Evolutionary conservation across 805 yeast species (phyloP).

Genomic region (Myxozyma mucilagina): DNA sequence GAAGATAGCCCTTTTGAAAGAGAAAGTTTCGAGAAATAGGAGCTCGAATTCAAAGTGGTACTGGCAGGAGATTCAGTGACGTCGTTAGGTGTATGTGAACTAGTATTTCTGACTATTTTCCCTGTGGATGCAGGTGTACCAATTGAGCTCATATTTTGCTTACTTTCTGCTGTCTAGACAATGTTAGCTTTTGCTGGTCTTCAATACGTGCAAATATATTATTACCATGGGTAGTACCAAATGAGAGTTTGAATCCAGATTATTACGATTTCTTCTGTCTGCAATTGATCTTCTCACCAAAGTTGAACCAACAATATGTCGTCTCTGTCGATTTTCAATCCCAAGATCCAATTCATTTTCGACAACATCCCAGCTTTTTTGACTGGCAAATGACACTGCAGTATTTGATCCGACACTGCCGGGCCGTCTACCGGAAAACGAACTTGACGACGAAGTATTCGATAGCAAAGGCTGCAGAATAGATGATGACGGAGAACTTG

Average conservation of each 20-base stretch:
- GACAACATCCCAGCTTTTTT: too few species aligned
- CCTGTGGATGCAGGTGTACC: background rate
- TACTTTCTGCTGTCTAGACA: background rate
- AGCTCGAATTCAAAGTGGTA: background rate
- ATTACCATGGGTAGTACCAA: background rate
- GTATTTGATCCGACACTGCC: slow-evolving; percentile 7
- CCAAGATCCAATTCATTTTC: background rate
- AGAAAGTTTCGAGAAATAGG: background rate
- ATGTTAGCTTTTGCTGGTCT: background rate
- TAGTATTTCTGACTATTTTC: background rate
- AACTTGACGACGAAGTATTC: slow-evolving; percentile 11
- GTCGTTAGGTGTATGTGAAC: background rate
- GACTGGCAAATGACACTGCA: background rate
- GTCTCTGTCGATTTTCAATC: background rate
- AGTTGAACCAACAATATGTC: slow-evolving; percentile 3
- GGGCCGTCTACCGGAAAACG: background rate
- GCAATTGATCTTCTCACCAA: background rate
- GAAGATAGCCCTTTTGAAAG: background rate
- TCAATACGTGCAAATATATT: background rate
- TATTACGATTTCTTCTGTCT: background rate
- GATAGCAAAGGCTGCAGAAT: slow-evolving; percentile 15
- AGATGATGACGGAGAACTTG: background rate
- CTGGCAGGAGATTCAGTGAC: background rate
- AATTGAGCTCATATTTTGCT: background rate
- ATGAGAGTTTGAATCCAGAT: background rate